Evolutionary conservation across 495 filamentous ascomycete species (phyloP), one percentile per base, ranked within the genome.

Genomic region (Apiosordaria backusii): DNA sequence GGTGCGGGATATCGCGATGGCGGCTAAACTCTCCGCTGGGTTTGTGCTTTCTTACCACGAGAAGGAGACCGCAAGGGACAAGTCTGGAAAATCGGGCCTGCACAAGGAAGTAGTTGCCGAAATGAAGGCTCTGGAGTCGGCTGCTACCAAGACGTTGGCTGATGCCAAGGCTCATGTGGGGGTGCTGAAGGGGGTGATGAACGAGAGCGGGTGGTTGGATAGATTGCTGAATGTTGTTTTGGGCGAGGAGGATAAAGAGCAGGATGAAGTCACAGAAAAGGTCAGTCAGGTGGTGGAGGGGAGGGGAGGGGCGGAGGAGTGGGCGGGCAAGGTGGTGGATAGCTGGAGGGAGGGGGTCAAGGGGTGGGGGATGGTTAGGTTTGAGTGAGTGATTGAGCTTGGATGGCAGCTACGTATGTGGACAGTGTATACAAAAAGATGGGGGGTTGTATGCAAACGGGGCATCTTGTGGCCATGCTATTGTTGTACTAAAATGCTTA

Each of bases 261-360:
- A 29, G 24, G 72, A 73, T 52, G 65, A 70, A 29, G 62, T 75
- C 1, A 57, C 45, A 15, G 60, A 62, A 62, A 69, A 65, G 45
- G 73, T 74, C 16, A 66, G 68, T 50, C 63, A 73, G 22, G 64
- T 72, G 5, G 69, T 79, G 2, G 67, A 66, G 9, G 70, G 72
- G 4, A 66, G 73, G 60, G 61, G 67, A 1, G 68, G 24, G 3
- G 71, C 76, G 45, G 79, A 83, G 69, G 76, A 77, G 35, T 81
- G 79, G 79, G 78, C 72, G 26, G 75, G 77, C 1, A 66, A 70
- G 65, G 66, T 82, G 65, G 67, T 78, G 59, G 78, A 80, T 60
- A 79, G 79, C 60, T 82, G 80, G 81, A 57, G 75, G 57, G 79
- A 80, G 29, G 70, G 69, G 10, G 74, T 80, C 4, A 77, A 75